Evolutionary conservation across 2,329 filamentous ascomycete genomes (phyloP).

Genomic region (Penicillium verrucosum): DNA sequence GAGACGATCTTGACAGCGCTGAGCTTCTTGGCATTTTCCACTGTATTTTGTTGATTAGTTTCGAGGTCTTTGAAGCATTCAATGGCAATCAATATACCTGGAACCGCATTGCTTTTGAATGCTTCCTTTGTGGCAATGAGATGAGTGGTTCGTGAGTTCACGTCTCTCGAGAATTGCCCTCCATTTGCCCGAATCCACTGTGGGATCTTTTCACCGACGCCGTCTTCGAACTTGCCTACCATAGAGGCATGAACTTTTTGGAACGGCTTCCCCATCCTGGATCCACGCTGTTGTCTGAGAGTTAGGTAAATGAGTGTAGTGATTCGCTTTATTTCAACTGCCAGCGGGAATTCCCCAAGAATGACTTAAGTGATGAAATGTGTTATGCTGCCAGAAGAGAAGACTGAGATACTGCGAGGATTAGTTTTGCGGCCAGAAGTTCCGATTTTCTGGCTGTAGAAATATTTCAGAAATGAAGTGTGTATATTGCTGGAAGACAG

Average conservation of each 20-base stretch:
- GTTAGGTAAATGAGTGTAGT: neutral
- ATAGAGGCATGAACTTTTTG: constrained; percentile 54
- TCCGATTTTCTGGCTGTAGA: neutral
- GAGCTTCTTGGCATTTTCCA: constrained; percentile 39
- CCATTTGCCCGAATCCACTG: constrained; percentile 64
- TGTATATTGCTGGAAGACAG: neutral
- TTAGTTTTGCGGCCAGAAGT: neutral
- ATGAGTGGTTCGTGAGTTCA: constrained; percentile 64
- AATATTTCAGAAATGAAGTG: neutral
- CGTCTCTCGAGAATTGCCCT: constrained; percentile 53
- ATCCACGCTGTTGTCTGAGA: neutral
- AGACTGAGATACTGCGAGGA: neutral
- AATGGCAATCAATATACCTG: constrained; percentile 30
- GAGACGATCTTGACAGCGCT: constrained; percentile 44
- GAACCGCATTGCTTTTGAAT: constrained; percentile 51
- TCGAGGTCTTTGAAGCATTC: neutral
- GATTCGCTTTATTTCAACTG: neutral
- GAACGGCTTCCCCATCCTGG: constrained; percentile 47
- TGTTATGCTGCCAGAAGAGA: neutral
- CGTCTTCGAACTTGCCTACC: constrained; percentile 55
- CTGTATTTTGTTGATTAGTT: constrained; percentile 31
- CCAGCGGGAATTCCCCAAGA: neutral
- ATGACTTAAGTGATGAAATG: neutral
- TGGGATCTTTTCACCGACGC: constrained; percentile 55
- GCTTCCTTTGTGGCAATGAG: constrained; percentile 64